A percentile compares a stretch with the other conserved stretches of the same genome.
Conservation (phyloP, 116 monocot genomes). For the Thalassia testudinum region DNA sequence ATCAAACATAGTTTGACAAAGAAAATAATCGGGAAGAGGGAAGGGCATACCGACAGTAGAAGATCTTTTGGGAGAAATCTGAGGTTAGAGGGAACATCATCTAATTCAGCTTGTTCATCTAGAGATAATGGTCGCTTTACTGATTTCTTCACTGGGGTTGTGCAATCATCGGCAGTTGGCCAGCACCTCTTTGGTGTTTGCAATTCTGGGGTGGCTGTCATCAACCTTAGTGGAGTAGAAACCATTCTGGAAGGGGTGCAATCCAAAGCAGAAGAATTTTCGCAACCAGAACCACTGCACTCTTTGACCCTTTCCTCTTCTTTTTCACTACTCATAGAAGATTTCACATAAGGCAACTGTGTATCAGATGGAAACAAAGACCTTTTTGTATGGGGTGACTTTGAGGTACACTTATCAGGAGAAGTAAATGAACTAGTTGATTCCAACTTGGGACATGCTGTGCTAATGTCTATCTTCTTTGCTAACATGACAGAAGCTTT, state of each 20-base stretch:
- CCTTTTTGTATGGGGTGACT: constrained; percentile 10
- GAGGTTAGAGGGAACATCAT: constrained; percentile 17
- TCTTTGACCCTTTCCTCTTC: not conserved
- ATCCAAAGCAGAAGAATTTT: constrained; percentile 3
- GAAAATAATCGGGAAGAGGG: not conserved
- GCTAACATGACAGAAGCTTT: constrained; percentile 6
- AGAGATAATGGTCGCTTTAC: constrained; percentile 13
- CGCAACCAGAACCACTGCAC: too few relatives aligned
- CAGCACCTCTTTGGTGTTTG: constrained; percentile 27
- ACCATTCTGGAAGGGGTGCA: constrained; percentile 56
- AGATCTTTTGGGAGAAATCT: constrained; percentile 59
- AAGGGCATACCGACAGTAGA: constrained; percentile 36
- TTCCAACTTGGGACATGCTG: not conserved
- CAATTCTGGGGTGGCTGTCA: constrained; percentile 49
- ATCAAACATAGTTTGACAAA: too few relatives aligned
- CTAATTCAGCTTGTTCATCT: constrained; percentile 6
- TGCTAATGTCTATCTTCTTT: not conserved
- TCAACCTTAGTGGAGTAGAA: constrained; percentile 43
- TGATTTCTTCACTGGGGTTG: constrained; percentile 15
- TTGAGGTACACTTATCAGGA: constrained; percentile 9
- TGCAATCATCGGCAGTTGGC: constrained; percentile 3
- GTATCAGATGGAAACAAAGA: constrained; percentile 4
- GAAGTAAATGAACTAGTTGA: constrained; percentile 7
- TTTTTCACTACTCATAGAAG: constrained; percentile 3
- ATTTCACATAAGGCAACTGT: not conserved